A percentile compares a stretch with the other conserved stretches of the same genome.
phyloP scores from a whole-genome alignment of 495 filamentous ascomycete species.

The Podospora pseudocomata region DNA sequence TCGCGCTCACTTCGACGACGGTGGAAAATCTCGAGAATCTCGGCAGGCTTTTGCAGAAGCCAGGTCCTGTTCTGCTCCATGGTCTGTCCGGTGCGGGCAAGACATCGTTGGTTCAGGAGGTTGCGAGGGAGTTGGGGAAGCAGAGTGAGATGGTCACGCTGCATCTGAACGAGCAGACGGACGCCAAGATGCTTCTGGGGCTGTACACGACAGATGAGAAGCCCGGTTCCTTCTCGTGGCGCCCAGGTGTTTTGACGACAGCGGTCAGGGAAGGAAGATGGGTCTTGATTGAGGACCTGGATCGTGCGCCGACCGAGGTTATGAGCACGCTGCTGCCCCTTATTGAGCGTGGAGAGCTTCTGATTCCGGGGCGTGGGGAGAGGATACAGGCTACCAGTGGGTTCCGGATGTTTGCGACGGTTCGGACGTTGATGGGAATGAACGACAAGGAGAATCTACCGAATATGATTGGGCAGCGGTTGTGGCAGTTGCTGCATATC shows the following conservation, averaged over 20 bases:
- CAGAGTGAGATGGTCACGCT: conserved; percentile 78
- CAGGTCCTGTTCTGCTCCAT: conserved; percentile 71
- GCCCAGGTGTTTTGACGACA: conserved; percentile 88
- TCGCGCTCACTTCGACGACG: conserved; percentile 72
- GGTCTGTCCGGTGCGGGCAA: conserved; percentile 88
- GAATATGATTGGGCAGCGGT: conserved; percentile 65
- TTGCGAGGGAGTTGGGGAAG: conserved; percentile 71
- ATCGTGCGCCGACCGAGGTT: conserved; percentile 92
- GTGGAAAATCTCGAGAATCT: conserved; percentile 64
- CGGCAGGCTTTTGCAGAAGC: conserved; percentile 57
- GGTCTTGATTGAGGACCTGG: conserved; percentile 94
- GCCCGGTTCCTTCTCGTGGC: conserved; percentile 87
- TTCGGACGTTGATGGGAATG: conserved; percentile 70
- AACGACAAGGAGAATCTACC: conserved; percentile 63
- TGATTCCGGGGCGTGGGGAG: conserved; percentile 83
- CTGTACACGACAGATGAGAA: conserved; percentile 83
- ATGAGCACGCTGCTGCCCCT: conserved; percentile 87
- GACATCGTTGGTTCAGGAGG: conserved; percentile 77
- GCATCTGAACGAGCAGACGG: conserved; percentile 94
- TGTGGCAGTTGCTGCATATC: conserved; percentile 75
- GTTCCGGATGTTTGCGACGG: conserved; percentile 87
- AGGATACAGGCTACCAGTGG: conserved; percentile 73
- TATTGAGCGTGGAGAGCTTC: conserved; percentile 80
- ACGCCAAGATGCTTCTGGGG: conserved; percentile 91
- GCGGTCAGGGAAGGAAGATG: conserved; percentile 91